phyloP scores from a whole-genome alignment of 192 early-diverging fungal genomes.

The Entomortierella parvispora region DNA sequence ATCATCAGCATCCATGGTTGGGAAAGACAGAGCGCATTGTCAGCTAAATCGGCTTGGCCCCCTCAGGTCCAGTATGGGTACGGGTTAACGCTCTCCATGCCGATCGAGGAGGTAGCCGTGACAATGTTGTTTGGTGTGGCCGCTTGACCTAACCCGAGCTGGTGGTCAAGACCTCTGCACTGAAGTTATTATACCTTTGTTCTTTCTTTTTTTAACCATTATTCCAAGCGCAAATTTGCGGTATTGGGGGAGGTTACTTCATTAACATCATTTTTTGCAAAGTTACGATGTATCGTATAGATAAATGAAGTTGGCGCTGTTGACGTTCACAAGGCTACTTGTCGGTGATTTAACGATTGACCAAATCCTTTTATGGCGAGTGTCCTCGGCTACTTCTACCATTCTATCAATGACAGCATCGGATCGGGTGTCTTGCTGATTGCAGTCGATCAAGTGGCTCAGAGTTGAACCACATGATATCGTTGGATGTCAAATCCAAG shows the following conservation, averaged over 20 bases:
- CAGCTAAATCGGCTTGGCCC: constrained; percentile 7
- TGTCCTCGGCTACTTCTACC: too few species aligned
- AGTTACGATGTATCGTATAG: constrained; percentile 34
- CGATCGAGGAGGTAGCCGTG: constrained; percentile 31
- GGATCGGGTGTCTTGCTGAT: too few species aligned
- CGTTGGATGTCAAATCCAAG: too few species aligned
- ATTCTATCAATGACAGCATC: too few species aligned
- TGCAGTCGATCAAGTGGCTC: too few species aligned
- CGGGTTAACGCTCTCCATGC: constrained; percentile 30
- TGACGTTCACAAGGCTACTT: constrained; percentile 23
- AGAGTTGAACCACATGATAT: too few species aligned
- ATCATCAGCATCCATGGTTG: constrained; percentile 19
- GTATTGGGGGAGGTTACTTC: background rate
- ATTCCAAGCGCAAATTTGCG: constrained; percentile 1
- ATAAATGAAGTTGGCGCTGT: too few species aligned
- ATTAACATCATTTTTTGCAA: constrained; percentile 18
- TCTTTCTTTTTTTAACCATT: constrained; percentile 22
- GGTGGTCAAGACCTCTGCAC: constrained; percentile 30
- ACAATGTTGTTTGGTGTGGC: constrained; percentile 46
- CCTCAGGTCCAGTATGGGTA: constrained; percentile 35
- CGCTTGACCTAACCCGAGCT: constrained; percentile 42
- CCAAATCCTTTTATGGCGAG: constrained; percentile 9
- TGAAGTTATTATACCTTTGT: constrained; percentile 48
- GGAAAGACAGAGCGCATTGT: constrained; percentile 35
- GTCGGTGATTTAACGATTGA: background rate